Conservation (phyloP, 2,329 filamentous ascomycete genomes). For the Ceratocystis alfenasii region DNA sequence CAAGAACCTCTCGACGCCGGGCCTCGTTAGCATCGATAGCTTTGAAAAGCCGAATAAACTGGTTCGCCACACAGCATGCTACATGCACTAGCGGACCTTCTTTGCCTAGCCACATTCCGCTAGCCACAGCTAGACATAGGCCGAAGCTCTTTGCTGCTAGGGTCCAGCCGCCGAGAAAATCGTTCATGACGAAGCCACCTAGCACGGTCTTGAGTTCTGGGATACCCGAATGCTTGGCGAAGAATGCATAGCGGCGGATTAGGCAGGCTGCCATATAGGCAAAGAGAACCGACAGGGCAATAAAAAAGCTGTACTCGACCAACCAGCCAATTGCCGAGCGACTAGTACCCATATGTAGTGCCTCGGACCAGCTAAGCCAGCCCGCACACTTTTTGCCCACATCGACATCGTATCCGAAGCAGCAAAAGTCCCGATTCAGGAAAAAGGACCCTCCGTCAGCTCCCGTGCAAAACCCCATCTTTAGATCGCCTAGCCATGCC, state of each 20-base stretch:
- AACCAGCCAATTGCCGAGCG: conserved; percentile 58
- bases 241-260: conserved; percentile 71
- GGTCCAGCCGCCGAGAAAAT: conserved; percentile 81
- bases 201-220: conserved; percentile 95
- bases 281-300: conserved; percentile 73
- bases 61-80: conserved; percentile 87
- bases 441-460: conserved; percentile 78
- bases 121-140: conserved; percentile 78
- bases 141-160: conserved; percentile 81
- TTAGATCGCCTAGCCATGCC: conserved; percentile 88
- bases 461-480: conserved; percentile 75
- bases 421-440: conserved; percentile 83
- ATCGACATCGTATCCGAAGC: conserved; percentile 79
- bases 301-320: conserved; percentile 77
- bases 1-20: conserved; percentile 83
- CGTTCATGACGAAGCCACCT: conserved; percentile 82
- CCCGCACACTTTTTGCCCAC: conserved; percentile 69
- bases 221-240: conserved; percentile 91
- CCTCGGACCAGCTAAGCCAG: conserved; percentile 76
- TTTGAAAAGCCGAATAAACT: conserved; percentile 81
- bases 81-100: conserved; percentile 93
- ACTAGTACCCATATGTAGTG: conserved; percentile 51
- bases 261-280: conserved; percentile 65
- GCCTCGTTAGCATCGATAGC: conserved; percentile 82
- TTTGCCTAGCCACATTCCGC: conserved; percentile 92